phyloP scores from a whole-genome alignment of 768 basidiomycete genomes.

The Trametes sanguinea region DNA sequence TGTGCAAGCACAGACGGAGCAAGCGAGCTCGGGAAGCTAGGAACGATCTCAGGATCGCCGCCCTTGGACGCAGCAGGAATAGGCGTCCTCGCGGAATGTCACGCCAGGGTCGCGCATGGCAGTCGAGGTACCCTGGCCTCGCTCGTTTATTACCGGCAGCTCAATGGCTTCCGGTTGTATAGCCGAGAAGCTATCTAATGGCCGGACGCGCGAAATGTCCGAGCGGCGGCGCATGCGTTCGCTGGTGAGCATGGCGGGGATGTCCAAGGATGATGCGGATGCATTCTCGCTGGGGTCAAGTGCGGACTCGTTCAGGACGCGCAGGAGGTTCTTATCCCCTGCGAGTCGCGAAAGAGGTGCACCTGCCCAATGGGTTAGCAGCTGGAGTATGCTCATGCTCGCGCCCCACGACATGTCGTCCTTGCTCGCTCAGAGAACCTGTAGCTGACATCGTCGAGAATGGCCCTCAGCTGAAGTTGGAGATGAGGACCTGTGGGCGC shows the following conservation, averaged over 20 bases:
- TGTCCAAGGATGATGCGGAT: constrained; percentile 19
- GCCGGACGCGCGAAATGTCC: constrained; percentile 18
- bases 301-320: constrained; percentile 19
- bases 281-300: constrained; percentile 12
- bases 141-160: constrained; percentile 9
- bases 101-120: neutral
- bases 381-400: neutral
- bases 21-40: constrained; percentile 20
- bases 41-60: constrained; percentile 18
- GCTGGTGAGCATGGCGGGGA: constrained; percentile 4
- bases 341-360: constrained; percentile 1
- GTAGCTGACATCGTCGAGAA: no score
- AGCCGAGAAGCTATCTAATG: neutral
- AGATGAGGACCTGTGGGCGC: neutral
- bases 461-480: no score
- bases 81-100: constrained; percentile 10
- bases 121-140: neutral
- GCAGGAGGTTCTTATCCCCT: constrained; percentile 9
- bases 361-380: neutral
- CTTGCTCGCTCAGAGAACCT: no score
- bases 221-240: constrained; percentile 23
- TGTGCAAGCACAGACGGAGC: constrained; percentile 12
- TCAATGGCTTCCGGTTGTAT: constrained; percentile 10
- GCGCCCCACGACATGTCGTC: no score
- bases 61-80: neutral